These are phyloP conservation scores for Delphinella strobiligena DNA, from an alignment of 2,329 filamentous ascomycete genomes.

Conservation along the genomic window DNA sequence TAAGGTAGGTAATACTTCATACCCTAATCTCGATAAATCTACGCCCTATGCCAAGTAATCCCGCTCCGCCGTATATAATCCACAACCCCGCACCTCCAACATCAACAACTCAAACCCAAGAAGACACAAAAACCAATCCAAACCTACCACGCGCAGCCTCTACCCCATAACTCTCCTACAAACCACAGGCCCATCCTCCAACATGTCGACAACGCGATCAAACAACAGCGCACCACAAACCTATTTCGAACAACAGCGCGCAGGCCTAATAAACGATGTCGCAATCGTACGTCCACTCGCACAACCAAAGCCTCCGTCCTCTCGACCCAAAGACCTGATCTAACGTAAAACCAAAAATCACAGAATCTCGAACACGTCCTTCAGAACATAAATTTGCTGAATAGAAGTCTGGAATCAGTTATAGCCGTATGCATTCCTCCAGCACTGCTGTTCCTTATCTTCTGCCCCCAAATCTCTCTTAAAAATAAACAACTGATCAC, in stretches of 20 bases:
- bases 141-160: no score
- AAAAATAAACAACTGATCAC: constrained; percentile 25
- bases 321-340: not conserved
- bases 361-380: constrained; percentile 76
- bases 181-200: not conserved
- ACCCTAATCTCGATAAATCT: no score
- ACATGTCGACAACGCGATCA: not conserved
- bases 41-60: not conserved
- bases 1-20: no score
- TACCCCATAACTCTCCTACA: not conserved
- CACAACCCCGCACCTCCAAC: no score
- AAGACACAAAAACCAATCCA: no score
- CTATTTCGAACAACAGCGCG: constrained; percentile 68
- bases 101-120: no score
- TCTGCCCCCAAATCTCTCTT: not conserved
- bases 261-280: constrained; percentile 59
- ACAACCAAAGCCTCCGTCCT: no score
- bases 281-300: constrained; percentile 53
- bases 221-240: constrained; percentile 24
- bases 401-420: constrained; percentile 81
- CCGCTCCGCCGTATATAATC: not conserved
- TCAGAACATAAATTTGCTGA: constrained; percentile 90
- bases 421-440: constrained; percentile 53
- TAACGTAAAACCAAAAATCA: not conserved
- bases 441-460: not conserved